Percentiles rank a stretch among this genome's conserved stretches.
Conservation (phyloP, 345 rosid species). For the Pistacia integerrima region DNA sequence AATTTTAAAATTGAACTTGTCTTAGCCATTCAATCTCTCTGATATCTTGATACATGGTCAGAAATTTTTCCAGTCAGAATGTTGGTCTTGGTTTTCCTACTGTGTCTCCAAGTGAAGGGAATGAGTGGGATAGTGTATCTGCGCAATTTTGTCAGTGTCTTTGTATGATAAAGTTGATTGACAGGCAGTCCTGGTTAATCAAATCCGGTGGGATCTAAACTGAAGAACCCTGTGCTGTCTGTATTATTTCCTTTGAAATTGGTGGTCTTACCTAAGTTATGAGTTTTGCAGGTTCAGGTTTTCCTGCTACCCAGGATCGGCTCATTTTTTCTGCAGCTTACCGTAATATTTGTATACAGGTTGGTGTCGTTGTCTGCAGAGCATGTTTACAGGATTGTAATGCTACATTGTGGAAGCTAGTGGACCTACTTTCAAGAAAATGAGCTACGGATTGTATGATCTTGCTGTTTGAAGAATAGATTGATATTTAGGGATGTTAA, state of each 20-base stretch:
- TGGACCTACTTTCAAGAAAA: not conserved
- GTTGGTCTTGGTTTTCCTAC: not conserved
- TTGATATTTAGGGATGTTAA: not conserved
- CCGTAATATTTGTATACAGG: constrained; percentile 46
- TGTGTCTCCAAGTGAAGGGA: not conserved
- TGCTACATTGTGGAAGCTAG: not conserved
- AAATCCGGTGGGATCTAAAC: constrained; percentile 2
- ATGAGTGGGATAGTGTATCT: not conserved
- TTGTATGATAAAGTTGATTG: constrained; percentile 1
- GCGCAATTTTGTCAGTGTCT: not conserved
- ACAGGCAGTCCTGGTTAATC: constrained; percentile 2
- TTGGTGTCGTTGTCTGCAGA: constrained; percentile 35
- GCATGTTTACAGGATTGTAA: constrained; percentile 27
- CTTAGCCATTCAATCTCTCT: not conserved
- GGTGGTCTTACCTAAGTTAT: constrained; percentile 28
- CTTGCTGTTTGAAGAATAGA: not conserved
- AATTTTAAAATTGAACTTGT: not conserved
- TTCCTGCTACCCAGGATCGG: constrained; percentile 44
- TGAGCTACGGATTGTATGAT: not conserved
- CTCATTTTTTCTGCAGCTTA: constrained; percentile 38
- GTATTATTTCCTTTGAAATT: not conserved
- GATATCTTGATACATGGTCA: not conserved
- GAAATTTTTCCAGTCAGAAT: not conserved
- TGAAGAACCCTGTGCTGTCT: constrained; percentile 11
- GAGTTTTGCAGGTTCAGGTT: constrained; percentile 49